Evolutionary conservation across 2,329 filamentous ascomycete species (phyloP).

Genomic region (Fusarium brachygibbosum): DNA sequence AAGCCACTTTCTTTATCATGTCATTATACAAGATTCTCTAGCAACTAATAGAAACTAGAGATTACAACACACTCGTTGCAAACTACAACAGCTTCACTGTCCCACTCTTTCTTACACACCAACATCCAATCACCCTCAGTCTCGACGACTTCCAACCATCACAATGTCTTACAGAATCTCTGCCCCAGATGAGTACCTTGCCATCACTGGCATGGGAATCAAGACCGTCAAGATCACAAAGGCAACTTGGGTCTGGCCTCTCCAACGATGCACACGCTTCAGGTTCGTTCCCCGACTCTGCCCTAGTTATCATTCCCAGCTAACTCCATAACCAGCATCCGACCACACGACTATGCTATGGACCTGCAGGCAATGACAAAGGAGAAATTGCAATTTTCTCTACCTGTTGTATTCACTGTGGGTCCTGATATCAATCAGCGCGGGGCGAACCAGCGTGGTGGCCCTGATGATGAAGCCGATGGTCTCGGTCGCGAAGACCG

Average conservation of each 20-base stretch:
- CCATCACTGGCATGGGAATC: constrained; percentile 84
- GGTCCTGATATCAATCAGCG: constrained; percentile 79
- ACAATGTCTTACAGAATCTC: constrained; percentile 76
- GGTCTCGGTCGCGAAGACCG: constrained; percentile 61
- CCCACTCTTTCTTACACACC: neutral
- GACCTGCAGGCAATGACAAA: constrained; percentile 89
- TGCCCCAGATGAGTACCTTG: constrained; percentile 85
- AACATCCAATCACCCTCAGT: neutral
- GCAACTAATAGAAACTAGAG: constrained; percentile 15
- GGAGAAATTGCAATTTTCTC: constrained; percentile 85
- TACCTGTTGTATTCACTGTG: constrained; percentile 88
- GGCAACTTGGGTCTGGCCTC: constrained; percentile 78
- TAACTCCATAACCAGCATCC: constrained; percentile 62
- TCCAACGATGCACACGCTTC: constrained; percentile 74
- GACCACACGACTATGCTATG: constrained; percentile 86
- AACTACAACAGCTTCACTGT: neutral
- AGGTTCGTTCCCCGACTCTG: constrained; percentile 16
- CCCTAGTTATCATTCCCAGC: neutral
- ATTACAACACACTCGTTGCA: constrained; percentile 22
- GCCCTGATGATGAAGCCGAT: constrained; percentile 25
- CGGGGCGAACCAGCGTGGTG: constrained; percentile 56
- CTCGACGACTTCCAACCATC: constrained; percentile 5
- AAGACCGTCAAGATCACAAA: constrained; percentile 82
- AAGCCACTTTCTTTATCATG: constrained; percentile 1
- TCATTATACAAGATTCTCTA: constrained; percentile 7